phyloP scores from a whole-genome alignment of 2,329 filamentous ascomycete species.

The Chrysosporium keratinophilum region DNA sequence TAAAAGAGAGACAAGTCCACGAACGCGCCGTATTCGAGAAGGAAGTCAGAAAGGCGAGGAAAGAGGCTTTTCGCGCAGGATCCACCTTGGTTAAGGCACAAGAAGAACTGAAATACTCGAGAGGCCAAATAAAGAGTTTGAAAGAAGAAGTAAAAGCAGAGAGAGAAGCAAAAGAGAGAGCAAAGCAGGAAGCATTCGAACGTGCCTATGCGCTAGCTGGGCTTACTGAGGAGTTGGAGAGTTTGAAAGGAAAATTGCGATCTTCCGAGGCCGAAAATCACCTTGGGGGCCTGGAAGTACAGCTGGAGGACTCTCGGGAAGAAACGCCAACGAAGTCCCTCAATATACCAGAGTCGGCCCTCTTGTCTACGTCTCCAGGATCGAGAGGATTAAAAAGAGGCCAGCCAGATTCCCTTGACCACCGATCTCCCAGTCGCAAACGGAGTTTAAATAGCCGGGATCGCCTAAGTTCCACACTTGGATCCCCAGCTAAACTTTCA shows the following conservation, averaged over 20 bases:
- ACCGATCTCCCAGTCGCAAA: conserved; percentile 12
- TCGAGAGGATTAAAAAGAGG: conserved; percentile 26
- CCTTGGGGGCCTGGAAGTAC: conserved; percentile 25
- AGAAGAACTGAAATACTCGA: conserved; percentile 39
- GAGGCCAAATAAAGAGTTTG: conserved; percentile 38
- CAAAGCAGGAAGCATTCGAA: conserved; percentile 40
- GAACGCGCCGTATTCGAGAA: conserved; percentile 46
- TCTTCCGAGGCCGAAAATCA: conserved; percentile 32
- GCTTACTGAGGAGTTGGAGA: conserved; percentile 36
- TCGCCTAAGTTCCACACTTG: conserved; percentile 16
- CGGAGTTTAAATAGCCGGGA: conserved; percentile 6
- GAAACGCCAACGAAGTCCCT: conserved; percentile 18
- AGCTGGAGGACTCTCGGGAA: conserved; percentile 22
- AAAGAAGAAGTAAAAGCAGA: conserved; percentile 45
- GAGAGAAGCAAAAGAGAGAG: conserved; percentile 38
- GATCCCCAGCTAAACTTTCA: conserved; percentile 12
- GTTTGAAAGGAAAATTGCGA: conserved; percentile 34
- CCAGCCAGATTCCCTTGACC: conserved; percentile 11
- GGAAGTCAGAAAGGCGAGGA: conserved; percentile 45
- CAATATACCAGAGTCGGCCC: conserved; percentile 22
- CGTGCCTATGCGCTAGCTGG: conserved; percentile 38
- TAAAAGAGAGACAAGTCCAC: conserved; percentile 42
- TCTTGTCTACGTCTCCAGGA: conserved; percentile 27
- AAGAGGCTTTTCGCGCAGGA: conserved; percentile 49
- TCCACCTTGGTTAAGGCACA: conserved; percentile 46